phyloP scores from a whole-genome alignment of 2,329 filamentous ascomycete genomes.

The Colletotrichum salicis region DNA sequence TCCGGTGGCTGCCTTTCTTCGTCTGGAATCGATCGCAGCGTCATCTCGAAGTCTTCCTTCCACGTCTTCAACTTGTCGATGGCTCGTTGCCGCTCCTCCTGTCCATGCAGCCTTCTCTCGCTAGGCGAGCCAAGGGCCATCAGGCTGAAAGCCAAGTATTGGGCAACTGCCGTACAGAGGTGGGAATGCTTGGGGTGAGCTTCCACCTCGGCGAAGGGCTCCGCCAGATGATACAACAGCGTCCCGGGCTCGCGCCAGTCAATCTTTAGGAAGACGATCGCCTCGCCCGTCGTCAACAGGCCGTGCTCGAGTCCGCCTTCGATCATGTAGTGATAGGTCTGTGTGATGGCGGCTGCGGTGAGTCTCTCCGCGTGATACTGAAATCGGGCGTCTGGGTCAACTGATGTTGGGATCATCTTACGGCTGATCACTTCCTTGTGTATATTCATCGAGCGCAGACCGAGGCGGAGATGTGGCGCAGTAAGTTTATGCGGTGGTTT shows the following conservation, averaged over 20 bases:
- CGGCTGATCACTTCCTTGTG: slow-evolving; percentile 47
- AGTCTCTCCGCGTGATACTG: slow-evolving; percentile 50
- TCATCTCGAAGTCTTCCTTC: slow-evolving; percentile 41
- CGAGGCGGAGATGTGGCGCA: slow-evolving; percentile 50
- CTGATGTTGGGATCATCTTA: slow-evolving; percentile 40
- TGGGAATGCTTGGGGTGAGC: slow-evolving; percentile 37
- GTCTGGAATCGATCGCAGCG: slow-evolving; percentile 37
- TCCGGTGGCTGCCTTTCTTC: slow-evolving; percentile 32
- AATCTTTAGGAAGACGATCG: slow-evolving; percentile 55
- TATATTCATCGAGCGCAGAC: slow-evolving; percentile 55
- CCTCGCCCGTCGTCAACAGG: slow-evolving; percentile 54
- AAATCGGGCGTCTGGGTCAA: slow-evolving; percentile 44
- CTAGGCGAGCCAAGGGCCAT: slow-evolving; percentile 38
- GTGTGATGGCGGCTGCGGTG: slow-evolving; percentile 54
- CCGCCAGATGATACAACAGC: slow-evolving; percentile 46
- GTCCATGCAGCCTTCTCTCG: slow-evolving; percentile 21
- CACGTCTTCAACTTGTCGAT: slow-evolving; percentile 34
- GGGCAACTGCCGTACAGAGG: slow-evolving; percentile 41
- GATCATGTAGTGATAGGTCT: slow-evolving; percentile 63
- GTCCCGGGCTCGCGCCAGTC: slow-evolving; percentile 41
- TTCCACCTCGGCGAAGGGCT: slow-evolving; percentile 41
- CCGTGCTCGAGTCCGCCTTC: slow-evolving; percentile 55
- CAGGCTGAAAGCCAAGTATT: slow-evolving; percentile 45
- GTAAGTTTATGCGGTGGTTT: slow-evolving; percentile 61
- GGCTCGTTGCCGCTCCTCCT: slow-evolving; percentile 36